These are phyloP conservation scores for Suillus subaureus DNA, from an alignment of 768 basidiomycete species.

Conservation along the genomic window DNA sequence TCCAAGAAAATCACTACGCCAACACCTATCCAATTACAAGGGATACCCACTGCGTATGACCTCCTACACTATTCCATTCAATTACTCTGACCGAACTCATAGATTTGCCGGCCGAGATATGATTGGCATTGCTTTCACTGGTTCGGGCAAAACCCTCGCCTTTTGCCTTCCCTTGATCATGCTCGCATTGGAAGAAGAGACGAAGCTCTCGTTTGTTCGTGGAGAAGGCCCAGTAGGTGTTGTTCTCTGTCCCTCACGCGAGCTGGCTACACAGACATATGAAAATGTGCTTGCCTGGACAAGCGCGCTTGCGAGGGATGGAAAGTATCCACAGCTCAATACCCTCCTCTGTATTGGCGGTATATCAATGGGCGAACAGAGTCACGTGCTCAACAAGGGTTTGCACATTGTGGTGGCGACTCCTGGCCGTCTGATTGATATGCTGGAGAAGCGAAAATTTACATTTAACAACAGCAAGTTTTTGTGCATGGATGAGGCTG, in stretches of 20 bases:
- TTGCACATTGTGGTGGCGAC: constrained; percentile 97
- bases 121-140: constrained; percentile 99
- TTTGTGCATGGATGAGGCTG: constrained; percentile 98
- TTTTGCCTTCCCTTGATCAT: constrained; percentile 98
- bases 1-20: constrained; percentile 83
- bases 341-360: constrained; percentile 94
- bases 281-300: constrained; percentile 93
- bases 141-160: constrained; percentile 97
- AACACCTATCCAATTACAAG: constrained; percentile 97
- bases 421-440: constrained; percentile 94
- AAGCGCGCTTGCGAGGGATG: constrained; percentile 73
- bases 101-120: constrained; percentile 96
- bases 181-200: constrained; percentile 93
- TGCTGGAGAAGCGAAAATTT: constrained; percentile 94
- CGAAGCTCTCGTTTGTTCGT: constrained; percentile 82
- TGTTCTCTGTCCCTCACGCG: constrained; percentile 94
- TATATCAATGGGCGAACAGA: constrained; percentile 98
- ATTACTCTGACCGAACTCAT: constrained; percentile 19
- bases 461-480: constrained; percentile 94
- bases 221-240: constrained; percentile 98
- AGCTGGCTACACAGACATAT: constrained; percentile 95
- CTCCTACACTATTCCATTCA: constrained; percentile 9
- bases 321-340: constrained; percentile 83
- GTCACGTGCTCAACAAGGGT: constrained; percentile 86
- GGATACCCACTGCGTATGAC: constrained; percentile 90